Conservation (phyloP, 176 grass and related monocot species). For the Bromus sterilis region DNA sequence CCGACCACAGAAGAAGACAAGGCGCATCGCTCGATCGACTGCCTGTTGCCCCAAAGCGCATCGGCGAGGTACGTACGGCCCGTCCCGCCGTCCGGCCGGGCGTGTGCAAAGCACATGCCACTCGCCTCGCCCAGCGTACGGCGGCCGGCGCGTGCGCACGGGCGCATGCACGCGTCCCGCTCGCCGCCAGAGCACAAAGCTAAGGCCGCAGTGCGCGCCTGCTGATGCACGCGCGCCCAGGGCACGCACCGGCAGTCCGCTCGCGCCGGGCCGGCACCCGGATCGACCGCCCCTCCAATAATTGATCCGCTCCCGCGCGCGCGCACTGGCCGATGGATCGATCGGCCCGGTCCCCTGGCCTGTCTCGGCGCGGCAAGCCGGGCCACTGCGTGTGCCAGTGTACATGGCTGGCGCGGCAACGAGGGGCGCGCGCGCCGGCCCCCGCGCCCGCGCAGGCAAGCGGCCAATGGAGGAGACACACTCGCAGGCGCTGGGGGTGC, state of each 20-base stretch:
- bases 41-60: neutral
- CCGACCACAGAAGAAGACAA: neutral
- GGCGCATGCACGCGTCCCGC: neutral
- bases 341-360: neutral
- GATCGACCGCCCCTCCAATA: neutral
- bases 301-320: neutral
- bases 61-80: neutral
- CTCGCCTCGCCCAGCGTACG: neutral
- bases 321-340: neutral
- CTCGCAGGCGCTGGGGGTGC: neutral
- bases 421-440: neutral
- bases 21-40: neutral
- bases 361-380: neutral
- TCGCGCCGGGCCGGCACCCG: too few relatives aligned
- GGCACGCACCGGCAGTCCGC: neutral
- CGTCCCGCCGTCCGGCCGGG: neutral
- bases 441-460: neutral
- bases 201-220: too few relatives aligned
- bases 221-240: too few relatives aligned
- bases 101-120: neutral
- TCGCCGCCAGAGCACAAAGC: neutral
- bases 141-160: neutral
- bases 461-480: neutral
- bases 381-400: neutral
- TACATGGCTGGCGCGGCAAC: neutral